These are phyloP conservation scores for Cunninghamia lanceolata DNA, from an alignment of 75 land plant genomes.

Conservation along the genomic window DNA sequence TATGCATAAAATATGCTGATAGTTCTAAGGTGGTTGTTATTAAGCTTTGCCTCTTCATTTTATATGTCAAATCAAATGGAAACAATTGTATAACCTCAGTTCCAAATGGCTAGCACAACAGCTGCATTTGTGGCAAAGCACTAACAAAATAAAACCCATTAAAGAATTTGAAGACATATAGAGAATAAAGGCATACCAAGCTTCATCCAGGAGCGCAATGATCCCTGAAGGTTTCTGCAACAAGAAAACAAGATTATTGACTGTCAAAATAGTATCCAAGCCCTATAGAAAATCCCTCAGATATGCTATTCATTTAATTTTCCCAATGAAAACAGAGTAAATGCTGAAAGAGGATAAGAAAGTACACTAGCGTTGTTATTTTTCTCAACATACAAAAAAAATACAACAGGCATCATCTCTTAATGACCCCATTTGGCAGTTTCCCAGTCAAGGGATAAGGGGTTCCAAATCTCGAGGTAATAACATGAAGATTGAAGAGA, in stretches of 20 bases:
- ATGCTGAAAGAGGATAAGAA: not conserved
- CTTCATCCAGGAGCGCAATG: slow-evolving; percentile 75
- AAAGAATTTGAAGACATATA: not conserved
- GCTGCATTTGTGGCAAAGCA: not conserved
- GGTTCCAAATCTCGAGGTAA: no score
- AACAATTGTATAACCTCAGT: not conserved
- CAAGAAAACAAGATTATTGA: not conserved
- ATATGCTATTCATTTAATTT: not conserved
- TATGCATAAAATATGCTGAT: not conserved
- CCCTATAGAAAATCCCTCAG: not conserved
- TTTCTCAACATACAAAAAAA: not conserved
- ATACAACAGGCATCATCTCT: not conserved
- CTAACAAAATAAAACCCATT: not conserved
- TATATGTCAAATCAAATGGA: not conserved
- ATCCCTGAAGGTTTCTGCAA: slow-evolving; percentile 72
- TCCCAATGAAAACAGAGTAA: not conserved
- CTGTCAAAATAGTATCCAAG: not conserved
- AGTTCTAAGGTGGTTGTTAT: not conserved
- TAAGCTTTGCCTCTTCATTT: not conserved
- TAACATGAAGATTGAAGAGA: no score
- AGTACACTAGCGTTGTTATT: not conserved
- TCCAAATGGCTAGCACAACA: not conserved
- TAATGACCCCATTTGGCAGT: not conserved
- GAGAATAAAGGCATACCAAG: slow-evolving; percentile 45
- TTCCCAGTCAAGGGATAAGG: no score